Evolutionary conservation across 2,329 filamentous ascomycete species (phyloP).

Genomic region (Pestalotiopsis fici): DNA sequence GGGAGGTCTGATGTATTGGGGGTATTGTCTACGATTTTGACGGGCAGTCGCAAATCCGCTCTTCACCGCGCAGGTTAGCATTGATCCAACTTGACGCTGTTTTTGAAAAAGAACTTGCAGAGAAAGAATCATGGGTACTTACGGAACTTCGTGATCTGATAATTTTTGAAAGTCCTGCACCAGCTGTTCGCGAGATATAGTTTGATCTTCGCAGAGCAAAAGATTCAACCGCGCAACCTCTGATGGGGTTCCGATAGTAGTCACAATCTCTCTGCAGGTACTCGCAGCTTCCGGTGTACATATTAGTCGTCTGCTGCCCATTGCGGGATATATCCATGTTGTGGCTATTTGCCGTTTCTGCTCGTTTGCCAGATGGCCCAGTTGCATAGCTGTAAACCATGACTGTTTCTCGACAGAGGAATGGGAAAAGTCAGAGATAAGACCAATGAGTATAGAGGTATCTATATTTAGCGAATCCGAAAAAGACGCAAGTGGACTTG

Average conservation of each 20-base stretch:
- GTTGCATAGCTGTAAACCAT: conserved; percentile 57
- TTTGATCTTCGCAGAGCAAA: conserved; percentile 43
- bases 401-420: conserved; percentile 32
- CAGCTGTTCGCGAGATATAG: neutral
- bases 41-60: neutral
- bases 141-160: conserved; percentile 1
- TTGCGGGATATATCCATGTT: conserved; percentile 62
- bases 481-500: conserved; percentile 25
- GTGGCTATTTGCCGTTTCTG: conserved; percentile 57
- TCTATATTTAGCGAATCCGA: conserved; percentile 54
- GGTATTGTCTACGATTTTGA: neutral
- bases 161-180: neutral
- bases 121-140: neutral
- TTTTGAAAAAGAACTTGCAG: neutral
- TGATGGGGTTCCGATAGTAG: conserved; percentile 61
- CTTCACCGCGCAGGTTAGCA: neutral
- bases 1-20: neutral
- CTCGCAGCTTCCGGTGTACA: conserved; percentile 67
- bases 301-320: conserved; percentile 57
- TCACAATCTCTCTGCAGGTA: conserved; percentile 66
- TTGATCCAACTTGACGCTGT: neutral
- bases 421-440: conserved; percentile 75
- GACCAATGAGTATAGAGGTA: conserved; percentile 70
- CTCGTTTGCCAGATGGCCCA: conserved; percentile 68
- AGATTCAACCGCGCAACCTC: conserved; percentile 64